A percentile compares a stretch with the other conserved stretches of the same genome.
These are phyloP conservation scores for Psilocybe cyanescens DNA, from an alignment of 768 basidiomycete species.

Conservation along the genomic window DNA sequence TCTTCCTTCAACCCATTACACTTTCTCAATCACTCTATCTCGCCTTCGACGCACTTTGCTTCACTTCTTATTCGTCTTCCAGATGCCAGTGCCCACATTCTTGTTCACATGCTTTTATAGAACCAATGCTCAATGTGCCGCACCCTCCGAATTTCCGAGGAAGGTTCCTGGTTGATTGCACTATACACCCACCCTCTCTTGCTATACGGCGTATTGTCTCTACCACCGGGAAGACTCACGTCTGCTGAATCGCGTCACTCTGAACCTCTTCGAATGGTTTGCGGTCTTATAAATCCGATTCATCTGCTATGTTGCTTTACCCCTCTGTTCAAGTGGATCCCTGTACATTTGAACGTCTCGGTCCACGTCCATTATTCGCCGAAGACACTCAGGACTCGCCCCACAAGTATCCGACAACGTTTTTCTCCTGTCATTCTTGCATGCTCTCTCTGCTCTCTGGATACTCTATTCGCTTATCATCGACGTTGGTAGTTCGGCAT, in stretches of 20 bases:
- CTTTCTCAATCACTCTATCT: neutral
- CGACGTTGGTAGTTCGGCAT: neutral
- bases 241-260: neutral
- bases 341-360: neutral
- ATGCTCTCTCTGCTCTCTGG: neutral
- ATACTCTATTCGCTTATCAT: neutral
- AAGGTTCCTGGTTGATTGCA: too few relatives aligned
- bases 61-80: neutral
- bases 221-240: neutral
- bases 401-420: constrained; percentile 2
- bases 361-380: neutral
- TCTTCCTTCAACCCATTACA: constrained; percentile 1
- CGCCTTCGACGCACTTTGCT: neutral
- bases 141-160: neutral
- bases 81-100: neutral
- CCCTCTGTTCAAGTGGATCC: neutral
- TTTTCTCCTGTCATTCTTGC: neutral
- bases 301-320: neutral
- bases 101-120: neutral
- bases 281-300: neutral
- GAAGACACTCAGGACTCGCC: neutral
- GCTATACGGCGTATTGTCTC: neutral
- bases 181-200: neutral
- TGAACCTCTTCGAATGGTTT: neutral
- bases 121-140: neutral